phyloP scores from a whole-genome alignment of 495 filamentous ascomycete species.

The Trichoderma gamsii region DNA sequence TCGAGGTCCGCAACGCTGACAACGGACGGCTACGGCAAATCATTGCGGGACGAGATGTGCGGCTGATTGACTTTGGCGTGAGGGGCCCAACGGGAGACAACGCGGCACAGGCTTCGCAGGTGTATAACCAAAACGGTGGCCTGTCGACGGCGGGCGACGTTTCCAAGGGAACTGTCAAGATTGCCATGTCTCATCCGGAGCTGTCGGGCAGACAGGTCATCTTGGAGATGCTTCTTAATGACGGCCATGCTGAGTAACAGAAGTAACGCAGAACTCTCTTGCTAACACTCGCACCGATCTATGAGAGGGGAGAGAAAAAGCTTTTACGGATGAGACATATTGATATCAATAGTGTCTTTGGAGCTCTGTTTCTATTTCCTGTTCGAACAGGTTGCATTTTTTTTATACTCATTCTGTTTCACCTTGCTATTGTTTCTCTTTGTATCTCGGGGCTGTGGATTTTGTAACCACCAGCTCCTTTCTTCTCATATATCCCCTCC shows the following conservation, averaged over 20 bases:
- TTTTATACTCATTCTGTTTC: background rate
- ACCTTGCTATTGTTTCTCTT: background rate
- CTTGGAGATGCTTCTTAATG: constrained; percentile 87
- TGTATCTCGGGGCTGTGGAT: background rate
- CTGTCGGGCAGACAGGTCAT: constrained; percentile 74
- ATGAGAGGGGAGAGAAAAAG: background rate
- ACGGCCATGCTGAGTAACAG: constrained; percentile 75
- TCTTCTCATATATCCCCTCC: background rate
- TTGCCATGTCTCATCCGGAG: constrained; percentile 92
- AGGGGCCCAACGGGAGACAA: constrained; percentile 44
- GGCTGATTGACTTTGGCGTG: constrained; percentile 80
- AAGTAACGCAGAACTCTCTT: background rate
- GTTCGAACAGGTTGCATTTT: background rate
- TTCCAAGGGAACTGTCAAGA: constrained; percentile 67
- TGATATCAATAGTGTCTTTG: background rate
- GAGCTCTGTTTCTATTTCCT: no score
- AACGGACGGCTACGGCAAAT: constrained; percentile 92
- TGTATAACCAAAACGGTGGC: constrained; percentile 18
- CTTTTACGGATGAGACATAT: background rate
- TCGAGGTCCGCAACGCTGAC: constrained; percentile 94
- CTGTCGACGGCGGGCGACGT: constrained; percentile 27
- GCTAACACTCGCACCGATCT: no score
- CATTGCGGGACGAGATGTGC: constrained; percentile 81
- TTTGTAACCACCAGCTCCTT: background rate
- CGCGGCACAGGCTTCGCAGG: constrained; percentile 14